These are phyloP conservation scores for Exophiala phaeomuriformis DNA, from an alignment of 2,329 filamentous ascomycete species.

Conservation along the genomic window DNA sequence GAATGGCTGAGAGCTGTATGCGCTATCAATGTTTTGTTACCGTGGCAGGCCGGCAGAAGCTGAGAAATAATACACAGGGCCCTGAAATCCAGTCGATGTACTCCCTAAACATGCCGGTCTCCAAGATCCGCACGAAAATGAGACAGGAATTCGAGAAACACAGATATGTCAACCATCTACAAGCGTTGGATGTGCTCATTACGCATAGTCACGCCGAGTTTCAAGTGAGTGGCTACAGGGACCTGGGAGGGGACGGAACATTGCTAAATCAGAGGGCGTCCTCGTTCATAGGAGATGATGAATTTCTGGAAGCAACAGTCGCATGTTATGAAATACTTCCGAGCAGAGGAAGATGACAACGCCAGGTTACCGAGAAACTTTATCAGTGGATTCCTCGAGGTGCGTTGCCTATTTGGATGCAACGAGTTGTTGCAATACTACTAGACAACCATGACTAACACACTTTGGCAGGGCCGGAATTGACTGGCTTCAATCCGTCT, in stretches of 20 bases:
- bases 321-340: slow-evolving; percentile 96
- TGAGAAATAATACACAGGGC: slow-evolving; percentile 51
- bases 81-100: slow-evolving; percentile 98
- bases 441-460: slow-evolving; percentile 1
- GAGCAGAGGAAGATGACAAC: slow-evolving; percentile 72
- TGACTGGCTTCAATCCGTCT: slow-evolving; percentile 5
- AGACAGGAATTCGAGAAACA: slow-evolving; percentile 95
- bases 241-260: not conserved
- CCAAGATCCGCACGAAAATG: slow-evolving; percentile 82
- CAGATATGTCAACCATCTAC: slow-evolving; percentile 83
- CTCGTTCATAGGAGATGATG: slow-evolving; percentile 69
- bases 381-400: slow-evolving; percentile 92
- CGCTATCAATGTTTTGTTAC: not conserved
- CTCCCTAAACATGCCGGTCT: slow-evolving; percentile 79
- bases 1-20: slow-evolving; percentile 95
- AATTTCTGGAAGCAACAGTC: slow-evolving; percentile 99
- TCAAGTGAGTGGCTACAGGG: slow-evolving; percentile 58
- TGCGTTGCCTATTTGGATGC: slow-evolving; percentile 38
- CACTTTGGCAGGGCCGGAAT: slow-evolving; percentile 15
- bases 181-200: slow-evolving; percentile 79
- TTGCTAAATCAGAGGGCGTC: not conserved
- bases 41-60: not conserved
- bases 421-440: no score
- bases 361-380: slow-evolving; percentile 77
- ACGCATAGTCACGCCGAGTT: slow-evolving; percentile 89